A percentile compares a stretch with the other conserved stretches of the same genome.
phyloP scores from a whole-genome alignment of 108 stramenopile genomes.

The Cyclotella kingstonii region DNA sequence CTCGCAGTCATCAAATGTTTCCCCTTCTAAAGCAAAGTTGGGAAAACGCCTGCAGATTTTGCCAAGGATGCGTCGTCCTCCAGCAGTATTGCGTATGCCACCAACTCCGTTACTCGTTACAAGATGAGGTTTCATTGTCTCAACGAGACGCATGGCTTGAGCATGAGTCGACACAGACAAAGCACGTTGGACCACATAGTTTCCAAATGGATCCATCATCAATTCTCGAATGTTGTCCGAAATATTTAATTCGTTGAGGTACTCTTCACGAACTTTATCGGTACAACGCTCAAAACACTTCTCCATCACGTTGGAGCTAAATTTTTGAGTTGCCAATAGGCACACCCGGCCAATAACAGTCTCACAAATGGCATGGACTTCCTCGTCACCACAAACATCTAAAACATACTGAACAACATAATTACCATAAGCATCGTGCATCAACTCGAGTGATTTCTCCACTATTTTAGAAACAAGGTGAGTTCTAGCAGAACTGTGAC shows the following conservation, averaged over 20 bases:
- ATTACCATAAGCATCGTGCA: conserved; percentile 96
- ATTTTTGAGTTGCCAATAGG: conserved; percentile 93
- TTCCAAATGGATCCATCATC: conserved; percentile 96
- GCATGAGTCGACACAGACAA: conserved; percentile 89
- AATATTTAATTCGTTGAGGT: conserved; percentile 86
- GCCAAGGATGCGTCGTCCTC: conserved; percentile 89
- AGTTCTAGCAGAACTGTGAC: conserved; percentile 76
- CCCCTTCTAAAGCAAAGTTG: conserved; percentile 74
- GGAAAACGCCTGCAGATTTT: conserved; percentile 95
- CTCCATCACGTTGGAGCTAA: conserved; percentile 98
- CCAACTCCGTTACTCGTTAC: conserved; percentile 61
- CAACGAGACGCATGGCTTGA: conserved; percentile 91
- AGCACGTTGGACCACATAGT: conserved; percentile 96
- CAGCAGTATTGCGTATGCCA: conserved; percentile 92
- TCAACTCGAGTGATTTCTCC: conserved; percentile 90
- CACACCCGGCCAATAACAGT: conserved; percentile 88
- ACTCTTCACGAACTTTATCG: conserved; percentile 80
- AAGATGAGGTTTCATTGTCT: conserved; percentile 94
- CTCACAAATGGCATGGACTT: conserved; percentile 89
- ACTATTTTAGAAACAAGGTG: conserved; percentile 89
- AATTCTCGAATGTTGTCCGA: conserved; percentile 79
- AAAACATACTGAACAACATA: conserved; percentile 94
- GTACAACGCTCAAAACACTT: conserved; percentile 94
- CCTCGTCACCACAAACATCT: conserved; percentile 89
- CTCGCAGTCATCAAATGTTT: conserved; percentile 44